These are phyloP conservation scores for Arabidopsis suecica DNA, from an alignment of 345 rosid genomes.

Conservation along the genomic window DNA sequence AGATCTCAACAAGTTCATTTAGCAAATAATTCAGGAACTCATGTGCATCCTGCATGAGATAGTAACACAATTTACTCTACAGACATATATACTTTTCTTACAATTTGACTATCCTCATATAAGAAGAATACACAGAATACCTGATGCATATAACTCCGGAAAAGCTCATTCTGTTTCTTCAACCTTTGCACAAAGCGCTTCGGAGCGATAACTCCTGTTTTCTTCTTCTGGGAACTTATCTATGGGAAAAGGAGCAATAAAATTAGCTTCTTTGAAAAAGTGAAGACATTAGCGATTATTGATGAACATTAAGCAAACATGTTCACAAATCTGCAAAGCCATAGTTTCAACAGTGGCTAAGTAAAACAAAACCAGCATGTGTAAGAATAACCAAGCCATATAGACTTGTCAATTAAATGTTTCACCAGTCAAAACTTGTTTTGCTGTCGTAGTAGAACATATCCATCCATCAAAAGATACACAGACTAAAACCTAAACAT, in stretches of 20 bases:
- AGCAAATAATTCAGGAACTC: conserved; percentile 93
- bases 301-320: conserved; percentile 1
- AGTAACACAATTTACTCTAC: neutral
- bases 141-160: conserved; percentile 99
- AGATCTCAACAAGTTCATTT: conserved; percentile 89
- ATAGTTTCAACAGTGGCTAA: neutral
- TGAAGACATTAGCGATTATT: neutral
- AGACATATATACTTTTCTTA: neutral
- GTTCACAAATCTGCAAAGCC: neutral
- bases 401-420: neutral
- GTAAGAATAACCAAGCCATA: neutral
- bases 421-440: neutral
- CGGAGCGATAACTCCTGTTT: conserved; percentile 98
- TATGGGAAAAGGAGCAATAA: conserved; percentile 31
- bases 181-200: conserved; percentile 96
- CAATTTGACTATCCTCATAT: neutral
- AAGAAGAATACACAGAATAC: conserved; percentile 40
- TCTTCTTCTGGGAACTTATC: conserved; percentile 99
- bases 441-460: neutral
- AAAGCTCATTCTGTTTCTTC: conserved; percentile 98
- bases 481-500: neutral
- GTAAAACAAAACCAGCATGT: neutral
- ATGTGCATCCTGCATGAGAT: conserved; percentile 80
- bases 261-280: too few relatives aligned
- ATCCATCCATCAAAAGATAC: neutral